Base-by-base conservation (phyloP, 495 filamentous ascomycete species). In the Neohortaea acidophila region DNA sequence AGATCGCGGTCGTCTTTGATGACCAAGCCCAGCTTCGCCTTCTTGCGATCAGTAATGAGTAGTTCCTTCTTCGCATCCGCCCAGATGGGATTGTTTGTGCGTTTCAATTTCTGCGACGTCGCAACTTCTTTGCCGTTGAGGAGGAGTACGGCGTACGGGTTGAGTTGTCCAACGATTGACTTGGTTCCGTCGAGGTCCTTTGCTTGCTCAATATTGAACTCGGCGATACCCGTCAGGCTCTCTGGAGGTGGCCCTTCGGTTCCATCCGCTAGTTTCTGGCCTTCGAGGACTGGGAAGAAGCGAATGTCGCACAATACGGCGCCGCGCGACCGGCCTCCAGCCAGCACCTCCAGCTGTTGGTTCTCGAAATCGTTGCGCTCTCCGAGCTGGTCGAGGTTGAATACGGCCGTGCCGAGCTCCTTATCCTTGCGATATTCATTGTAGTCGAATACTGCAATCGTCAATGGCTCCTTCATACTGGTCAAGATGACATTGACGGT, bases 351-450 rank as follows among this genome's bases (percentile, higher is more conserved):
- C 10, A 96, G 63, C 21, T 77, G 73, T 38, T 87, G 61, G 51
- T 89, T 87, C 52, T 94, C 85, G 45, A 84, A 74, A 41, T 82
- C 81, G 19, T 62, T 60, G 7, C 83, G 58, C 32, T 79, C 71
- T 54, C 89, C 77, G 2, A 96, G 57, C 27, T 77, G 73, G 42
- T 94, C 85, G 24, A 99, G 62, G 9, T 73, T 63, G 56, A 96
- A 99, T 2, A 75, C 81, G 4, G 81, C 80, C 26, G 71, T 67
- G 27, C 91, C 91, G 36, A 99, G 74, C 53, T 92, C 83, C 66
- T 94, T 94, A 59, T 96, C 84, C 64, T 96, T 96, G 41, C 89
- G 73, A 57, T 75, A 77, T 33, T 94, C 91, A 46, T 99, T 99
- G 69, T 75, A 96, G 59, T 99, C 89, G 50, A 70, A 94, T 20